Conservation (phyloP, 139 green algal species). For the Astrephomene gubernaculifera region DNA sequence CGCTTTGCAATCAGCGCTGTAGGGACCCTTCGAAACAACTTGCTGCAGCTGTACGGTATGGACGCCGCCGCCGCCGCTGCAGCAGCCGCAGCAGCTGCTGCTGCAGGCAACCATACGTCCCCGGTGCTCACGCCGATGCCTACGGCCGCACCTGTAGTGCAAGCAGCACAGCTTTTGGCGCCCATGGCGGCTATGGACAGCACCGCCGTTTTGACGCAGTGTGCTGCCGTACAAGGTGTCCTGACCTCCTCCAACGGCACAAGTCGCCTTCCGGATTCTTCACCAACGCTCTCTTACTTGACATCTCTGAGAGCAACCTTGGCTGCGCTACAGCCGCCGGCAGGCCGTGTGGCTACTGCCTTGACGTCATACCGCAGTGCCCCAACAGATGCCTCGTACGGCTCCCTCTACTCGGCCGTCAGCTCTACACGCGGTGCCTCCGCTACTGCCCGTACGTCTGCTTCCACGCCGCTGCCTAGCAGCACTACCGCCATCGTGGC, state of each 20-base stretch:
- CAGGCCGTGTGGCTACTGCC: background rate
- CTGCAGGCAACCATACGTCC: background rate
- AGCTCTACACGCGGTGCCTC: background rate
- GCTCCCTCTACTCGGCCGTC: background rate
- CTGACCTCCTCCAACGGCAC: background rate
- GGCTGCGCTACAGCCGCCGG: background rate
- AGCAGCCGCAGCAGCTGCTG: background rate
- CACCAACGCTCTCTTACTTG: background rate
- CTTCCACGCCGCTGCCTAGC: background rate
- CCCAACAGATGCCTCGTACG: background rate
- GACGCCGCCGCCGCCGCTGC: background rate
- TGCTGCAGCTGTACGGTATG: slow-evolving; percentile 8
- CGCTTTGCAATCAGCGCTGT: background rate
- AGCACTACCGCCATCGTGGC: background rate
- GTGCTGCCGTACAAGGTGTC: background rate
- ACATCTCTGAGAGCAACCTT: background rate
- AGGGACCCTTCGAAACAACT: background rate
- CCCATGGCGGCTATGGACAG: background rate
- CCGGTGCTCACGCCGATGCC: background rate
- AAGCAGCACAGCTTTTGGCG: background rate
- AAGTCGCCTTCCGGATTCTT: background rate
- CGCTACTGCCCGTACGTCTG: background rate
- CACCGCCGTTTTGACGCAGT: background rate
- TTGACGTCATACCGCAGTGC: background rate
- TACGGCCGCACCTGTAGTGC: no score